Percentiles rank a stretch among this genome's conserved stretches.
These are phyloP conservation scores for Moricandia moricandioides DNA, from an alignment of 345 rosid species.

Conservation along the genomic window DNA sequence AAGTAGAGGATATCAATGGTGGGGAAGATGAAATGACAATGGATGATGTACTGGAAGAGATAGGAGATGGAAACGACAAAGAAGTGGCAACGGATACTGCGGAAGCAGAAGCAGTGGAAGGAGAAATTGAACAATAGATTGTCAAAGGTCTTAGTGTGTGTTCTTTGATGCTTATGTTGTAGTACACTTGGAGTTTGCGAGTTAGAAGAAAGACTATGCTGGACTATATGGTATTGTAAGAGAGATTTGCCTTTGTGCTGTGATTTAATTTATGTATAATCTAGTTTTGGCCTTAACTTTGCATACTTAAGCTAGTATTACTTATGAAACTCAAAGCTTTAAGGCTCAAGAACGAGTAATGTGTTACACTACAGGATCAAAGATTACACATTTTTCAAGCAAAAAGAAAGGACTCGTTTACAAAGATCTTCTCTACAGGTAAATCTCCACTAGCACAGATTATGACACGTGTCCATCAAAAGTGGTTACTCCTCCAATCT, in stretches of 20 bases:
- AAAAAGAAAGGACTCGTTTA: not conserved
- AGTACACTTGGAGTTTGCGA: slow-evolving; percentile 3
- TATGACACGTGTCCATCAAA: slow-evolving; percentile 19
- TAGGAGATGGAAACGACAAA: slow-evolving; percentile 55
- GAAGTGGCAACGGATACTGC: slow-evolving; percentile 40
- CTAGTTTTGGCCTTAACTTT: not conserved
- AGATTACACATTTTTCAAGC: not conserved
- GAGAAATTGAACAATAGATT: slow-evolving; percentile 23
- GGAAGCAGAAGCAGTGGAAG: slow-evolving; percentile 31
- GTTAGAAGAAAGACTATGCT: slow-evolving; percentile 12
- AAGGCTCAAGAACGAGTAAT: not conserved
- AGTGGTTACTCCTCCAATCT: slow-evolving; percentile 21
- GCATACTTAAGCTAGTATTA: not conserved
- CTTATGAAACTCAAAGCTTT: not conserved
- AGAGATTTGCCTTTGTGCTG: slow-evolving; percentile 16
- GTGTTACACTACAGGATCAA: not conserved
- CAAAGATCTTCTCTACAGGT: not conserved
- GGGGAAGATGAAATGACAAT: slow-evolving; percentile 89
- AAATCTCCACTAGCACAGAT: not conserved
- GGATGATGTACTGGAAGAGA: slow-evolving; percentile 73
- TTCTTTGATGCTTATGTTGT: slow-evolving; percentile 5
- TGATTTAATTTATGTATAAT: not conserved
- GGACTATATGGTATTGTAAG: slow-evolving; percentile 15
- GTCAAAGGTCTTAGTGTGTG: slow-evolving; percentile 15
- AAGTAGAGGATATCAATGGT: slow-evolving; percentile 78